Conservation (phyloP, 352 stramenopile genomes). For the Globisporangium sylvaticum region DNA sequence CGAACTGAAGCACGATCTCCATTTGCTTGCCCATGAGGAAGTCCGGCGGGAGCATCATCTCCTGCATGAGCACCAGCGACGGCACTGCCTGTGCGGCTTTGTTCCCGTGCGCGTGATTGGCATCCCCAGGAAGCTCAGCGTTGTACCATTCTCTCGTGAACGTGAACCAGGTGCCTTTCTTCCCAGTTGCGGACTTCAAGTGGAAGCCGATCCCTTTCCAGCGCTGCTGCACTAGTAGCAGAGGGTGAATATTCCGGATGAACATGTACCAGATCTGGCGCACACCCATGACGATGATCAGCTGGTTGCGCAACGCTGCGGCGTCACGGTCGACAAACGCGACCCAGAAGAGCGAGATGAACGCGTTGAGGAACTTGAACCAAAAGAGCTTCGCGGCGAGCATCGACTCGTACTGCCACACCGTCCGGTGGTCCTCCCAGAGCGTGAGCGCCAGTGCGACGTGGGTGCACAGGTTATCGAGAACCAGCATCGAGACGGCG, state of each 20-base stretch:
- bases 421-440: slow-evolving; percentile 80
- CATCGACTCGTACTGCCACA: slow-evolving; percentile 77
- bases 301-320: slow-evolving; percentile 47
- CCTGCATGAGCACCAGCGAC: slow-evolving; percentile 51
- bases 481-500: slow-evolving; percentile 62
- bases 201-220: slow-evolving; percentile 45
- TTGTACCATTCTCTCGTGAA: slow-evolving; percentile 60
- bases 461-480: slow-evolving; percentile 67
- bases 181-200: neutral
- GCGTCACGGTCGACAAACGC: slow-evolving; percentile 63
- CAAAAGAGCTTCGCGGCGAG: slow-evolving; percentile 73
- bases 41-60: slow-evolving; percentile 67
- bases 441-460: slow-evolving; percentile 49
- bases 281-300: slow-evolving; percentile 68
- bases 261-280: slow-evolving; percentile 66
- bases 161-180: slow-evolving; percentile 4
- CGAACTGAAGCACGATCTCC: slow-evolving; percentile 86
- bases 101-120: neutral
- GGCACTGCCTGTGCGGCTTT: slow-evolving; percentile 20
- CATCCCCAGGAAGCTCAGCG: slow-evolving; percentile 23
- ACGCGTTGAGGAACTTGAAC: slow-evolving; percentile 84
- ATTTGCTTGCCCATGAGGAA: slow-evolving; percentile 79
- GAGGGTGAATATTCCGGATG: slow-evolving; percentile 46
- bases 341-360: slow-evolving; percentile 79
- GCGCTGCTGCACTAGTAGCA: slow-evolving; percentile 39